Evolutionary conservation across 1,139 yeast genomes (phyloP).

Genomic region (Protomyces inouyei): DNA sequence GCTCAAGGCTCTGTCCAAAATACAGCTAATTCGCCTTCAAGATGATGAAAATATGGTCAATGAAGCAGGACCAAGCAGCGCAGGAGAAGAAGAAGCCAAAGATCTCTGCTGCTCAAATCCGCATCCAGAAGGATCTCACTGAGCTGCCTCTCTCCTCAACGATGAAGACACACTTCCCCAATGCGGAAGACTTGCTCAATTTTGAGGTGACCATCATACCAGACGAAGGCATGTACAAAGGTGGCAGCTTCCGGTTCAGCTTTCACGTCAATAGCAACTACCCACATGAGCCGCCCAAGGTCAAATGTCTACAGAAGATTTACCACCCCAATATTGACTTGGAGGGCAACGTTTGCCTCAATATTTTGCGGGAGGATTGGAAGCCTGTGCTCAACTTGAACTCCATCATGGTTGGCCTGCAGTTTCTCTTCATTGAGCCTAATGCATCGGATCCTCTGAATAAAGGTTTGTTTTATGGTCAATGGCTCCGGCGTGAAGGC

Average conservation of each 20-base stretch:
- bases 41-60: constrained; percentile 28
- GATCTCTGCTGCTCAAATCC: constrained; percentile 46
- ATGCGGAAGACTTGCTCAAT: constrained; percentile 55
- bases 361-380: constrained; percentile 93
- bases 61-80: constrained; percentile 29
- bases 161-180: constrained; percentile 54
- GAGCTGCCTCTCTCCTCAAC: constrained; percentile 66
- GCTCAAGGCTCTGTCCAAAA: not conserved
- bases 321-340: constrained; percentile 92
- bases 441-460: constrained; percentile 90
- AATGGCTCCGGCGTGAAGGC: not conserved
- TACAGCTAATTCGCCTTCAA: not conserved
- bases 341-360: constrained; percentile 86
- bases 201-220: constrained; percentile 63
- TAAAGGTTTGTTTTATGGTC: constrained; percentile 42
- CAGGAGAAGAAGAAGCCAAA: constrained; percentile 44
- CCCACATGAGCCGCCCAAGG: constrained; percentile 89
- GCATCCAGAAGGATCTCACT: constrained; percentile 55
- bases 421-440: constrained; percentile 82
- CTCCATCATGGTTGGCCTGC: constrained; percentile 75
- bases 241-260: constrained; percentile 64
- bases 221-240: constrained; percentile 64
- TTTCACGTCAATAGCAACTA: constrained; percentile 64
- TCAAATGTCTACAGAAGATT: constrained; percentile 45
- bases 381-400: constrained; percentile 83